Evolutionary conservation across 768 basidiomycete genomes (phyloP), one percentile per base, ranked within the genome.

Genomic region (Boletus rufocinnamomeus): DNA sequence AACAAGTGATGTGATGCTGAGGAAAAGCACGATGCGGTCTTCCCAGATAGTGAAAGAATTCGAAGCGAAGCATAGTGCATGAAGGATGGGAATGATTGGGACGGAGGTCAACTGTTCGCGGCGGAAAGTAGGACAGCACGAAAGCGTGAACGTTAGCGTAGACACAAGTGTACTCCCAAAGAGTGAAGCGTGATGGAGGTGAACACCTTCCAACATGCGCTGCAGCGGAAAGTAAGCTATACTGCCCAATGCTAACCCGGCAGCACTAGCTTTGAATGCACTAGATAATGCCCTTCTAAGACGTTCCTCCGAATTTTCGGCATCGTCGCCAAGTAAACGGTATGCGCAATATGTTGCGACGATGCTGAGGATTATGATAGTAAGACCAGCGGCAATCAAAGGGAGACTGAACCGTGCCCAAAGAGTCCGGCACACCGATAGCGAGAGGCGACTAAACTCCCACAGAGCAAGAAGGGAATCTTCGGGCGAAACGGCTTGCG

Each of bases 41-140:
- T 99, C 97, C 94, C 95, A 98, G 72, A 98, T 84, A n/a, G 91
- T 93, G 78, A 93, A 96, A 0, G 95, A 97, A 77, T 98, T 98
- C 27, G 95, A 96, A 17, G 88, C 82, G 74, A 96, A 96, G 8
- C 88, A 78, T 4, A 89, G 54, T 2, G 87, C 74, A 66, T 98
- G 95, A 3, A 93, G 76, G 56, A 84, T 56, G 54, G 89, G 80
- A 35, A 85, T 74, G 40, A 89, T 61, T 2, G 80, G 77, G 2
- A 73, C 58, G 21, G 75, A 50, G 25, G 68, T 66, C 27, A 70
- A n/a, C 21, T 70, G 40, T 40, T 74, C 63, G 35, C 63, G 50
- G 13, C 63, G 65, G 41, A 80, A 56, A 6, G 68, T 66, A 10
- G 78, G 76, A 25, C 74, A 72, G 27, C 79, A 79, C 2, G 75